These are phyloP conservation scores for Carex parvula DNA, from an alignment of 176 grass and related monocot genomes.

Conservation along the genomic window DNA sequence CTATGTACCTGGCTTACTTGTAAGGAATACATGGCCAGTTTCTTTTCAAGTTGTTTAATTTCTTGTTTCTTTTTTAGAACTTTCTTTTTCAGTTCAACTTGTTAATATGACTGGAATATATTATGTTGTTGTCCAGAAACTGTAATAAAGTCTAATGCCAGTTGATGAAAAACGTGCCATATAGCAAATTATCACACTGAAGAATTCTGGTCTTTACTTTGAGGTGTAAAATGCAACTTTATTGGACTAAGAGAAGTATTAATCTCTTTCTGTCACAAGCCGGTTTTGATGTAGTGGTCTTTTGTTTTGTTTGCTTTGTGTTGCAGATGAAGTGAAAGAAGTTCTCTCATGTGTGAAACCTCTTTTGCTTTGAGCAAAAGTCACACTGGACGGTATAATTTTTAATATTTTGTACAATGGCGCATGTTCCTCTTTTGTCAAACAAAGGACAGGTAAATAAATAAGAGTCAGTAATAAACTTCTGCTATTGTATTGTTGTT, in stretches of 20 bases:
- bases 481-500: neutral
- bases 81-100: neutral
- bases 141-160: neutral
- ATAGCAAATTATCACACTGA: conserved; percentile 3
- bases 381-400: neutral
- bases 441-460: neutral
- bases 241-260: neutral
- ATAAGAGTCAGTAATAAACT: neutral
- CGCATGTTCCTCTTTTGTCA: neutral
- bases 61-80: neutral
- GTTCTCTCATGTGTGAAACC: conserved; percentile 12
- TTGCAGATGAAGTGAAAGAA: conserved; percentile 20
- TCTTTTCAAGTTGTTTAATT: neutral
- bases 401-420: neutral
- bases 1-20: neutral
- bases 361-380: conserved; percentile 12
- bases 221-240: neutral
- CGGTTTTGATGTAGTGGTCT: neutral
- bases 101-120: neutral
- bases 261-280: neutral
- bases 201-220: neutral
- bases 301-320: conserved; percentile 1
- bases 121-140: neutral
- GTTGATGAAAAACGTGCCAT: neutral
- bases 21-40: neutral